Conservation (phyloP, 441 rosid genomes). For the Pelargonium citronellum region DNA sequence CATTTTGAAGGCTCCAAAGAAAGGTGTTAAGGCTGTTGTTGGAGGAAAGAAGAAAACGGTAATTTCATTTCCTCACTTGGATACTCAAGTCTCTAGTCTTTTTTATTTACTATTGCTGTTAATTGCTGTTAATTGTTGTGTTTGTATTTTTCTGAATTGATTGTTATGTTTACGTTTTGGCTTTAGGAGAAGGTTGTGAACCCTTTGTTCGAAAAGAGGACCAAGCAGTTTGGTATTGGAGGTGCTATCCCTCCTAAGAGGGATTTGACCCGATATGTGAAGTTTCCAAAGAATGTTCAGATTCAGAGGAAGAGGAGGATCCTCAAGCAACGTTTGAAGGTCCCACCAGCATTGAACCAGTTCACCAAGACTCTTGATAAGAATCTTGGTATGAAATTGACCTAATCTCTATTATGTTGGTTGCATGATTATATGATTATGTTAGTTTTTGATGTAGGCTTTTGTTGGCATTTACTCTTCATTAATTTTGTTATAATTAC, state of each 20-base stretch:
- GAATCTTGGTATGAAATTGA: constrained; percentile 53
- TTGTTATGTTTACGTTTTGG: background rate
- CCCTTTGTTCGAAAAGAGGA: constrained; percentile 80
- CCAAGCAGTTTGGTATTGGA: constrained; percentile 84
- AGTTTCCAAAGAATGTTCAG: constrained; percentile 75
- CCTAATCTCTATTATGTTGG: background rate
- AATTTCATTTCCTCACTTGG: background rate
- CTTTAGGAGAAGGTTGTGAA: constrained; percentile 69
- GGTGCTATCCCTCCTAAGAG: constrained; percentile 85
- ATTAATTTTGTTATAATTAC: too few species aligned
- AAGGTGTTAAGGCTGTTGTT: constrained; percentile 16
- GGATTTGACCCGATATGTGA: constrained; percentile 66
- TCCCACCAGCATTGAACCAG: constrained; percentile 80
- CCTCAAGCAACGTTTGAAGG: constrained; percentile 83
- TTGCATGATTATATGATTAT: too few species aligned
- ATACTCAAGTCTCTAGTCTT: background rate
- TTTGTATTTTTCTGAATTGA: background rate
- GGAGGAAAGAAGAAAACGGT: constrained; percentile 20
- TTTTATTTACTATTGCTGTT: too few species aligned
- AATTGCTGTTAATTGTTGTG: too few species aligned
- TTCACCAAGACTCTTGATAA: constrained; percentile 92
- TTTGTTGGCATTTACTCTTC: too few species aligned
- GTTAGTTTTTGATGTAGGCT: too few species aligned
- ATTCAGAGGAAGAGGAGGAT: constrained; percentile 86
- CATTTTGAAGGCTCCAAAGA: constrained; percentile 22